Base-by-base conservation (phyloP, 352 stramenopile species). In the Pythium grandisporangium region DNA sequence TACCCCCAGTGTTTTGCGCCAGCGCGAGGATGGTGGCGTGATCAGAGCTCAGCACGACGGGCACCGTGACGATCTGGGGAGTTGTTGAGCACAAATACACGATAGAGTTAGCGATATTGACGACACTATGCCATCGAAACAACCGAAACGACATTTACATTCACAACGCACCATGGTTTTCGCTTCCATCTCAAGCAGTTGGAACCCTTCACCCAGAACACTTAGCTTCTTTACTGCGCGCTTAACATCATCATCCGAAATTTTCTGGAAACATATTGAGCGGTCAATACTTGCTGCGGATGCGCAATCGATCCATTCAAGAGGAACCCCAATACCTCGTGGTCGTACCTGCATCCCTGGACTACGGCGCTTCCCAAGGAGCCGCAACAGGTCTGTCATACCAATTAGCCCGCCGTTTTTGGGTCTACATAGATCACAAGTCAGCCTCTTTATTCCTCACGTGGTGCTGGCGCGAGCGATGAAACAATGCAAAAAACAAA, bases 51-150 rank as follows among this genome's bases (percentile, higher is more conserved):
- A 98, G 61, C 48, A 98, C 95, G 10, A 96, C 84, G 0, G 95
- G 95, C 6, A 98, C 91, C 4, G 84, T 97, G 19, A 98, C 71
- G 66, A 99, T 80, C 80, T 93, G 23, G n/a, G n/a, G n/a, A n/a
- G n/a, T n/a, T n/a, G n/a, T n/a, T n/a, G n/a, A n/a, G n/a, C 13
- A 38, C 11, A 32, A 22, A 45, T 30, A 52, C 12, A 27, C 32
- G 29, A 17, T 1, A 41, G 13, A 16, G 17, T 25, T 37, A n/a
- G n/a, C n/a, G n/a, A n/a, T n/a, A n/a, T n/a, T n/a, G n/a, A n/a
- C n/a, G n/a, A n/a, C n/a, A n/a, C n/a, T n/a, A n/a, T n/a, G n/a
- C n/a, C n/a, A n/a, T n/a, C n/a, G n/a, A n/a, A n/a, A n/a, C n/a
- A n/a, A n/a, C n/a, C n/a, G n/a, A n/a, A n/a, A n/a, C n/a, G n/a